Evolutionary conservation across 257 asterid species (phyloP).

Genomic region (Hygrophila difformis): DNA sequence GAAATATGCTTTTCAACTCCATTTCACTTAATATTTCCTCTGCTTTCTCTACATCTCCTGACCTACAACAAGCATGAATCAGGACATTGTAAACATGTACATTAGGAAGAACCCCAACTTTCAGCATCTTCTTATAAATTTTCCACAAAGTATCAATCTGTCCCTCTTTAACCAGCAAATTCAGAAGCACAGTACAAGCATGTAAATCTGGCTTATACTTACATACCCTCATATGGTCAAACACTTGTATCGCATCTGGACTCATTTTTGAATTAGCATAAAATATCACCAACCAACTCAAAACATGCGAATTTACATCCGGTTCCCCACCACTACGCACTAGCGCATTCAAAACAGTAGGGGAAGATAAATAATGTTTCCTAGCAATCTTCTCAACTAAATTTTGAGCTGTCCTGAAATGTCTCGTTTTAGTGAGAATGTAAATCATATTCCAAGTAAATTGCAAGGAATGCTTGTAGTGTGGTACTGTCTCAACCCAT

Average conservation of each 20-base stretch:
- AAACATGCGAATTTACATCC: constrained; percentile 69
- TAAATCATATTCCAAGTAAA: constrained; percentile 74
- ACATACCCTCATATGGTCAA: constrained; percentile 74
- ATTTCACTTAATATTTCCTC: constrained; percentile 61
- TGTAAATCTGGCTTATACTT: constrained; percentile 64
- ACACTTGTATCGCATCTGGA: constrained; percentile 72
- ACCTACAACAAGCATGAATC: constrained; percentile 77
- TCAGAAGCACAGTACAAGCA: constrained; percentile 78
- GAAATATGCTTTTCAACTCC: constrained; percentile 50
- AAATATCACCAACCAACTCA: constrained; percentile 88
- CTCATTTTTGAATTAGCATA: constrained; percentile 60
- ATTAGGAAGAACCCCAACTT: constrained; percentile 60
- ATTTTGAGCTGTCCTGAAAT: constrained; percentile 55
- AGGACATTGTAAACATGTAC: constrained; percentile 69
- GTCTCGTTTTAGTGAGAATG: constrained; percentile 57
- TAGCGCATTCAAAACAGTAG: constrained; percentile 65
- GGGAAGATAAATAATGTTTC: constrained; percentile 73
- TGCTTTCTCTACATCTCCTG: constrained; percentile 61
- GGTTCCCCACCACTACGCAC: constrained; percentile 26
- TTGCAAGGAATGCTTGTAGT: constrained; percentile 62
- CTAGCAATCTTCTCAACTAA: constrained; percentile 60
- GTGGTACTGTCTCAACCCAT: constrained; percentile 74
- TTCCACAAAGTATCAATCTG: constrained; percentile 64
- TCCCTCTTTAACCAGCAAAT: constrained; percentile 67
- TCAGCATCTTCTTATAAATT: constrained; percentile 59